Evolutionary conservation across 768 basidiomycete species (phyloP), one percentile per base, ranked within the genome.

Genomic region (Suillus ampliporus): DNA sequence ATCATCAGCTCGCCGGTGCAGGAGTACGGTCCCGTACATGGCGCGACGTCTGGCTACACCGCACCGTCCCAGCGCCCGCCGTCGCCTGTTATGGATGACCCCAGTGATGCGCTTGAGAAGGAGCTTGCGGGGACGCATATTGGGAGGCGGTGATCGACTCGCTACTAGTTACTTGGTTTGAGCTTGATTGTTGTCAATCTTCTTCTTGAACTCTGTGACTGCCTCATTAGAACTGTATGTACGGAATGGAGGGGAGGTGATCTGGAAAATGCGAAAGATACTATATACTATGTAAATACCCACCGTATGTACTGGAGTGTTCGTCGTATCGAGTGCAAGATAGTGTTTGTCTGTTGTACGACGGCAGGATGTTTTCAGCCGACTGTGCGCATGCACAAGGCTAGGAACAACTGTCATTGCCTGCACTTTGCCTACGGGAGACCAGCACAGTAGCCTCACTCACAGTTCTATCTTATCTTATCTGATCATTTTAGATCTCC

Each of bases 31-130:
- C 81, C 80, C 14, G 78, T 85, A 57, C 83, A 87, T 50, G 92
- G 91, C 19, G 84, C 84, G 34, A 93, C 91, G 4, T 92, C 89
- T 57, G 78, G 86, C 54, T 92, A 83, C 72, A 89, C 89, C 13
- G 79, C 82, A 1, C 71, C 79, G 10, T 58, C 69, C 9, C 74
- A 75, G 58, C 83, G 85, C 56, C 81, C 86, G 4, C 77, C 84
- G n/a, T 89, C 83, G 68, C 92, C 91, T 0, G 80, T 92, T 64
- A 85, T 92, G 81, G 94, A 95, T 66, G 89, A 95, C 69, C 94
- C 94, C 8, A 91, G 90, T 63, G 89, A 88, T 60, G 91, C 91
- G 68, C 84, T 96, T 14, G 94, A 96, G 72, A 86, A 88, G 48
- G 94, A 96, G 73, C 82, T 95, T n/a, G 90, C 90, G 13, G 85